A percentile compares a stretch with the other conserved stretches of the same genome.
Conservation (phyloP, 768 basidiomycete species). For the Pleurotus sapidus region DNA sequence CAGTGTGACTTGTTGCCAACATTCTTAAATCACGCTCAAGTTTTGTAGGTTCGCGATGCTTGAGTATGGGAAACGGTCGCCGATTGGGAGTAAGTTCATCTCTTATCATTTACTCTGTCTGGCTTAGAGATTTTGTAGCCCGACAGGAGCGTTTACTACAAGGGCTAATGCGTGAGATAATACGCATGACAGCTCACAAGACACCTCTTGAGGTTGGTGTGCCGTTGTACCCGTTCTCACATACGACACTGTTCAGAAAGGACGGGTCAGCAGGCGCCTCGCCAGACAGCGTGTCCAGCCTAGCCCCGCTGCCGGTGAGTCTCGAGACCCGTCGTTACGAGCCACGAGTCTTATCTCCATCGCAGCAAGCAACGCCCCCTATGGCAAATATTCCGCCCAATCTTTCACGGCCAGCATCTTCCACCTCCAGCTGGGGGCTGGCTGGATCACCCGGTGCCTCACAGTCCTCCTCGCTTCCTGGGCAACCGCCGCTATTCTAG, state of each 20-base stretch:
- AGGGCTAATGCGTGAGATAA: constrained; percentile 82
- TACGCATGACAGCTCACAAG: constrained; percentile 78
- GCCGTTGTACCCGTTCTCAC: constrained; percentile 82
- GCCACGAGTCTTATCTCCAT: constrained; percentile 17
- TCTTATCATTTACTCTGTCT: not conserved
- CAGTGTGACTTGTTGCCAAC: constrained; percentile 14
- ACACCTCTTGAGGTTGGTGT: constrained; percentile 78
- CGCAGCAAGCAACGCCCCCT: constrained; percentile 2
- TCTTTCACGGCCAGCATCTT: constrained; percentile 3
- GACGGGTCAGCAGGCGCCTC: constrained; percentile 30
- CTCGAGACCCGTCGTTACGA: constrained; percentile 20
- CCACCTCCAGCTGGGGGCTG: constrained; percentile 2
- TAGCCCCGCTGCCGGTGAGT: constrained; percentile 37
- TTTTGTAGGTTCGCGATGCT: constrained; percentile 73
- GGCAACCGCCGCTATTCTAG: not conserved
- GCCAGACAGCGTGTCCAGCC: constrained; percentile 24
- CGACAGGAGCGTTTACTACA: constrained; percentile 83
- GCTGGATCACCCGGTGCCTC: not conserved
- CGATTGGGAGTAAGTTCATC: constrained; percentile 68
- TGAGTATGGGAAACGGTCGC: constrained; percentile 74
- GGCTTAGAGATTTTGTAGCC: constrained; percentile 35
- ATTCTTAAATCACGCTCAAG: not conserved
- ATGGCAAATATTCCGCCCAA: constrained; percentile 1
- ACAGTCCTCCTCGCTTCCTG: not conserved
- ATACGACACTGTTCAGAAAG: constrained; percentile 56